These are phyloP conservation scores for Schizothecium vesticola DNA, from an alignment of 495 filamentous ascomycete genomes.

Conservation along the genomic window DNA sequence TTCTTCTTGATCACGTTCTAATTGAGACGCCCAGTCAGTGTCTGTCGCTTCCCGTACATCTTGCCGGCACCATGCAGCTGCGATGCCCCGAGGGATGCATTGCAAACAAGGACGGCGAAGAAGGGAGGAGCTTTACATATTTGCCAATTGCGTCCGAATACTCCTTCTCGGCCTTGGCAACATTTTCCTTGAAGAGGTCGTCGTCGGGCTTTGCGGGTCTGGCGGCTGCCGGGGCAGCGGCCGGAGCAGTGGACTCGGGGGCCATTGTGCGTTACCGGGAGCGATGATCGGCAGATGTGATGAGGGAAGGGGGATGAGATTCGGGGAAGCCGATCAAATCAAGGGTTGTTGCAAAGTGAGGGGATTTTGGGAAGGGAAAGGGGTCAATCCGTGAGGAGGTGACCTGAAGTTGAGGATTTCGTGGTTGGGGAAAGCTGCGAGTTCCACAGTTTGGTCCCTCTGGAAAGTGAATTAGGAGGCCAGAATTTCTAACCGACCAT, in stretches of 20 bases:
- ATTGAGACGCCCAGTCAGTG: constrained; percentile 4
- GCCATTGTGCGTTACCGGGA: constrained; percentile 31
- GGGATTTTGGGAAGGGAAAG: background rate
- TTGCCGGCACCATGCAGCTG: background rate
- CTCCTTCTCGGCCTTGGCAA: constrained; percentile 77
- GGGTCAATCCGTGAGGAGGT: background rate
- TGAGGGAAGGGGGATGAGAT: background rate
- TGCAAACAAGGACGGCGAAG: background rate
- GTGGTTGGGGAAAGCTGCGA: background rate
- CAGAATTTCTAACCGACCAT: background rate
- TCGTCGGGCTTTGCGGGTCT: constrained; percentile 70
- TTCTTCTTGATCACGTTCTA: constrained; percentile 82
- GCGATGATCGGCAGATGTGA: background rate
- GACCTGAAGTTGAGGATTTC: background rate
- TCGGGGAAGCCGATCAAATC: background rate
- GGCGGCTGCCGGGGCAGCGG: constrained; percentile 47
- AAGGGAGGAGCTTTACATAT: constrained; percentile 56
- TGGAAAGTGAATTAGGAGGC: background rate
- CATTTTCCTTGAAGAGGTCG: constrained; percentile 60
- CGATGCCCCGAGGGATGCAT: background rate
- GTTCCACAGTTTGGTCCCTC: background rate
- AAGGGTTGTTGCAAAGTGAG: background rate
- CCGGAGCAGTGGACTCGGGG: constrained; percentile 33
- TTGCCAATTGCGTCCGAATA: constrained; percentile 65
- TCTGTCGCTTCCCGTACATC: background rate